Evolutionary conservation across 1,139 yeast genomes (phyloP).

Genomic region (Debaryomycetaceae sp.): DNA sequence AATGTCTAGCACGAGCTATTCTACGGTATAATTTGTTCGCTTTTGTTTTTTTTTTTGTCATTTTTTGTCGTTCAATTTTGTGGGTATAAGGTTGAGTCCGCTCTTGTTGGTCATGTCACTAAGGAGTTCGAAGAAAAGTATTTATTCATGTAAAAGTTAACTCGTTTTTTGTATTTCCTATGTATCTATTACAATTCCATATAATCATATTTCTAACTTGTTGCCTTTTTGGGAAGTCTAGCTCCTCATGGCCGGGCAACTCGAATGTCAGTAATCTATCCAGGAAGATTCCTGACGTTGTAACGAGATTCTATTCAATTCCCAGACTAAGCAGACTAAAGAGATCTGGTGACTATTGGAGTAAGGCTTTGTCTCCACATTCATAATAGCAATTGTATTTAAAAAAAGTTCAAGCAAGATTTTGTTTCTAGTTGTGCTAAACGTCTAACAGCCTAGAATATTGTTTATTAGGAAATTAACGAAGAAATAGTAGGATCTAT

Average conservation of each 20-base stretch:
- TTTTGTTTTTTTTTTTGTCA: neutral
- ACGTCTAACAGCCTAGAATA: neutral
- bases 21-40: neutral
- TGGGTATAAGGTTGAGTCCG: neutral
- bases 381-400: no score
- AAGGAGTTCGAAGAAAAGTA: neutral
- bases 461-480: no score
- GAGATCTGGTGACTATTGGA: neutral
- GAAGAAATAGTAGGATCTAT: neutral
- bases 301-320: neutral
- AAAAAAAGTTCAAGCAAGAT: no score
- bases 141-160: neutral
- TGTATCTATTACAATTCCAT: neutral
- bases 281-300: neutral
- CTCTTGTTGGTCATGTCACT: neutral
- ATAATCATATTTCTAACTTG: conserved; percentile 1
- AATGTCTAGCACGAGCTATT: neutral
- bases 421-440: no score
- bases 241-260: neutral
- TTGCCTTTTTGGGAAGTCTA: conserved; percentile 7
- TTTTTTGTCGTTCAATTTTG: neutral
- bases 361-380: neutral
- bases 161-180: conserved; percentile 1
- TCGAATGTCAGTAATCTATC: neutral
- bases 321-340: neutral